These are phyloP conservation scores for Candida gigantensis DNA, from an alignment of 1,139 yeast genomes.

Conservation along the genomic window DNA sequence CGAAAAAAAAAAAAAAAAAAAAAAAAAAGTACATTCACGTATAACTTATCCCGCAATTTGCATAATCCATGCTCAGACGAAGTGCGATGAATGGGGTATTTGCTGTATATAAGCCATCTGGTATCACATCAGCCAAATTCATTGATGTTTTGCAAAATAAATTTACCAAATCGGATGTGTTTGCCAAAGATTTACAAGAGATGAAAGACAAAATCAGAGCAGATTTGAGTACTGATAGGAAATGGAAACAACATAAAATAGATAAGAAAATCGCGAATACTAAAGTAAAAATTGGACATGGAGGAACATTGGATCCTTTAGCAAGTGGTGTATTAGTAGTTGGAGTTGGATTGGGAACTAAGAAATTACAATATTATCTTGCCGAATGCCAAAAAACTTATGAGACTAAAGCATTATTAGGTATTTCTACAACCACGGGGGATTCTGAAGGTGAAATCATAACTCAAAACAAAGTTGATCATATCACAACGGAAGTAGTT, in stretches of 20 bases:
- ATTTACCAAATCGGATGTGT: conserved; percentile 61
- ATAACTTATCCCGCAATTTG: neutral
- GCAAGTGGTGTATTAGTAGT: conserved; percentile 92
- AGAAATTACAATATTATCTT: conserved; percentile 67
- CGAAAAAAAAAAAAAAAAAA: conserved; percentile 8
- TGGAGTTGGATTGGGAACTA: conserved; percentile 91
- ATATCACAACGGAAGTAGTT: conserved; percentile 58
- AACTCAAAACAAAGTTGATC: conserved; percentile 55
- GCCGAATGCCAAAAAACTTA: conserved; percentile 76
- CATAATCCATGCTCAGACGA: conserved; percentile 14
- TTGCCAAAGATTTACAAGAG: conserved; percentile 53
- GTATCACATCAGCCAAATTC: conserved; percentile 77
- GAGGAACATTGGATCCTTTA: conserved; percentile 94
- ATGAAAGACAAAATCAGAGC: conserved; percentile 32
- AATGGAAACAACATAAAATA: conserved; percentile 46
- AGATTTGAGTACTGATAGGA: conserved; percentile 46
- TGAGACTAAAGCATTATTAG: conserved; percentile 82
- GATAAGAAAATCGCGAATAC: conserved; percentile 47
- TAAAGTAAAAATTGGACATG: conserved; percentile 92
- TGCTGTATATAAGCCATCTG: conserved; percentile 90
- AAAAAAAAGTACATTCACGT: neutral
- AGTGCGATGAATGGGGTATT: conserved; percentile 76
- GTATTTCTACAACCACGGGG: conserved; percentile 90
- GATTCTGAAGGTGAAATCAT: conserved; percentile 87
- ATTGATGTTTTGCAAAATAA: conserved; percentile 63